Conservation (phyloP, 2,329 filamentous ascomycete species). For the Lecanicillium sp. region DNA sequence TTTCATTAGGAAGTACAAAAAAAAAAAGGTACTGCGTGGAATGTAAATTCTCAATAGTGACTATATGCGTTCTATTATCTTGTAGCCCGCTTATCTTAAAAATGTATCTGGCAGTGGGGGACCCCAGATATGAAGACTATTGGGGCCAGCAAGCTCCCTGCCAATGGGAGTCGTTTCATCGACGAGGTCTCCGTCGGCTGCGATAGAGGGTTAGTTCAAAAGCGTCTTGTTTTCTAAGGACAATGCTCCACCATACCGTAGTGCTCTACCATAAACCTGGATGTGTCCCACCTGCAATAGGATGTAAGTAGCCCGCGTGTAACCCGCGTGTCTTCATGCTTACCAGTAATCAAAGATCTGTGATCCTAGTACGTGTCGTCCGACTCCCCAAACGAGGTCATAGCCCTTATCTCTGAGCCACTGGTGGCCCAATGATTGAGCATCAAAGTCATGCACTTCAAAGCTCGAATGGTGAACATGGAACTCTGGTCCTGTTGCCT, state of each 20-base stretch:
- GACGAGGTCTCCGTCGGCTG: slow-evolving; percentile 1
- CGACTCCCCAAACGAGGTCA: slow-evolving; percentile 61
- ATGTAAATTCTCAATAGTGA: not conserved
- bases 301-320: not conserved
- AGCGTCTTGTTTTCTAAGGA: not conserved
- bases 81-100: not conserved
- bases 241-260: not conserved
- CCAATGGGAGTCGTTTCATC: not conserved
- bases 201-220: not conserved
- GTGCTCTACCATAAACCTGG: not conserved
- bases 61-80: not conserved
- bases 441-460: slow-evolving; percentile 65
- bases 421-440: slow-evolving; percentile 61
- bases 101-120: not conserved
- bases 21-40: too few species aligned
- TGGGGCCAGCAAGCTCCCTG: not conserved
- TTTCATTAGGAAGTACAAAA: too few species aligned
- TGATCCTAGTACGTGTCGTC: slow-evolving; percentile 59
- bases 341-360: slow-evolving; percentile 50
- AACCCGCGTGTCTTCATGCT: not conserved
- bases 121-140: slow-evolving; percentile 1
- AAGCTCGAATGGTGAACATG: slow-evolving; percentile 62
- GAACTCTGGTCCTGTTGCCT: slow-evolving; percentile 28
- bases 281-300: not conserved
- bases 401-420: slow-evolving; percentile 57